Evolutionary conservation across 78 protist species (phyloP).

Genomic region (Trichosphaerium sp.): DNA sequence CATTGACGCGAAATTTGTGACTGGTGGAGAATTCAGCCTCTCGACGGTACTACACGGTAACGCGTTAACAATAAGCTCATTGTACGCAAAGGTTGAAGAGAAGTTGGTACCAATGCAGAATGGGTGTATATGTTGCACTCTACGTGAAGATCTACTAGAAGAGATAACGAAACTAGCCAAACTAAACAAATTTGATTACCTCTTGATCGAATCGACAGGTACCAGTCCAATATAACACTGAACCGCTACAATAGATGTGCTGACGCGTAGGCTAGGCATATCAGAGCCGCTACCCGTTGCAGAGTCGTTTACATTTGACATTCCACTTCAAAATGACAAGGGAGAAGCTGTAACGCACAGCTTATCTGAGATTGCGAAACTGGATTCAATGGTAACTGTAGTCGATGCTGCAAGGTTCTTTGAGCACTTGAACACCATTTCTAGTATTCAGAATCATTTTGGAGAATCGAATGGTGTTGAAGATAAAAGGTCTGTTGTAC

Average conservation of each 20-base stretch:
- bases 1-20: conserved; percentile 69
- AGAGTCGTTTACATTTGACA: conserved; percentile 70
- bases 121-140: too few relatives aligned
- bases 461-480: conserved; percentile 12
- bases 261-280: too few relatives aligned
- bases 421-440: background rate
- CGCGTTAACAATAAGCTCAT: too few relatives aligned
- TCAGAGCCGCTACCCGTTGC: conserved; percentile 86
- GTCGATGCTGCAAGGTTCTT: conserved; percentile 34
- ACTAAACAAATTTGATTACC: conserved; percentile 25
- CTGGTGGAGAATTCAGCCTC: too few relatives aligned
- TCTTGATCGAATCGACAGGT: conserved; percentile 41
- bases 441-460: background rate
- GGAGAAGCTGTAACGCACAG: background rate
- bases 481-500: conserved; percentile 39
- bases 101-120: conserved; percentile 67
- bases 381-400: conserved; percentile 41
- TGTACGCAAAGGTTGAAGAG: conserved; percentile 11
- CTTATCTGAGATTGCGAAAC: too few relatives aligned
- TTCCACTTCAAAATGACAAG: background rate
- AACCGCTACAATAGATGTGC: too few relatives aligned
- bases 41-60: too few relatives aligned
- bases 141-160: conserved; percentile 75
- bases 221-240: too few relatives aligned
- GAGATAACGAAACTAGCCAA: conserved; percentile 47